Conservation (phyloP, 768 basidiomycete species). For the Hericium rajendrae region DNA sequence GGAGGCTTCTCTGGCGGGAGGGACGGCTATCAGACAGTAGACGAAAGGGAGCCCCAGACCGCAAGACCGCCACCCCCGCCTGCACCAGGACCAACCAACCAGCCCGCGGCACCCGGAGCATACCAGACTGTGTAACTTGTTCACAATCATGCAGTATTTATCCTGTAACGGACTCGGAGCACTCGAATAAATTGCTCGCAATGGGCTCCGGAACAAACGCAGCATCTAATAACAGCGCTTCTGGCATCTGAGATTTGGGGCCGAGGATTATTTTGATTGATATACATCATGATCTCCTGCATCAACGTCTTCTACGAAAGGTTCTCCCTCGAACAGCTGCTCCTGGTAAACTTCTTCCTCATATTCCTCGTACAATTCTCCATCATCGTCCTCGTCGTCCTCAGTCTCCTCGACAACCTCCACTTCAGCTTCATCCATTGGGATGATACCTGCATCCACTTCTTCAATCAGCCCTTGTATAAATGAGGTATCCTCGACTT, state of each 20-base stretch:
- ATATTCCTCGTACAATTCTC: too few species aligned
- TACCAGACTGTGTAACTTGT: slow-evolving; percentile 24
- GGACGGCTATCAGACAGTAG: slow-evolving; percentile 29
- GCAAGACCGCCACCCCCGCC: slow-evolving; percentile 18
- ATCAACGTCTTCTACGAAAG: too few species aligned
- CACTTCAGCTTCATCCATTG: neutral
- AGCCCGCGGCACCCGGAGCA: slow-evolving; percentile 20
- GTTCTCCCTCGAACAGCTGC: too few species aligned
- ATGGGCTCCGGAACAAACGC: too few species aligned
- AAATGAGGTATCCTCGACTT: slow-evolving; percentile 5
- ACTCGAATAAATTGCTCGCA: neutral
- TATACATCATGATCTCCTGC: too few species aligned
- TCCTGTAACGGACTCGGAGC: neutral
- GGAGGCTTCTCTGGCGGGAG: slow-evolving; percentile 27
- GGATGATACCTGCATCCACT: neutral
- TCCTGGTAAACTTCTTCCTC: too few species aligned
- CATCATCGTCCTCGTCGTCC: neutral
- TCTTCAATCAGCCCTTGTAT: slow-evolving; percentile 6
- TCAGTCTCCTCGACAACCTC: slow-evolving; percentile 5
- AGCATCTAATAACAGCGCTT: too few species aligned
- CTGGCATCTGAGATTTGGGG: too few species aligned
- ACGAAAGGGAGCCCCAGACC: slow-evolving; percentile 18
- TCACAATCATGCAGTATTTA: neutral
- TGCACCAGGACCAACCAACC: slow-evolving; percentile 11
- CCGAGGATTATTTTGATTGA: too few species aligned